These are phyloP conservation scores for Rhododendron mucronatum DNA, from an alignment of 148 eudicot genomes.

Conservation along the genomic window DNA sequence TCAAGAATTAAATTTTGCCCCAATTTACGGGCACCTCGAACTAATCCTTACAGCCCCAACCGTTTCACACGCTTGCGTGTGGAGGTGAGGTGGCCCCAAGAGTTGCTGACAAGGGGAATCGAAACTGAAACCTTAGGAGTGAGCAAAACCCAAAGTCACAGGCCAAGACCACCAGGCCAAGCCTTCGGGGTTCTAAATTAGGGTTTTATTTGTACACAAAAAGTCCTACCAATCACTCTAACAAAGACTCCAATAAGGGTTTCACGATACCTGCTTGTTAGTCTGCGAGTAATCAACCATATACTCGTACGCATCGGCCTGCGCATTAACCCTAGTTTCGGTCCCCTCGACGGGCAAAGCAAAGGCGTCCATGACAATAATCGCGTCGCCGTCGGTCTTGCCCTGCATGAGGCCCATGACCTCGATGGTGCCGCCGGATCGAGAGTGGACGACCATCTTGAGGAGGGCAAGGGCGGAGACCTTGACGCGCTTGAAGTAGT, in stretches of 20 bases:
- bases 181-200: background rate
- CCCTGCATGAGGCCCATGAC: slow-evolving; percentile 98
- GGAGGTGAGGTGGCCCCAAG: too few species aligned
- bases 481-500: slow-evolving; percentile 82
- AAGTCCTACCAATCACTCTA: background rate
- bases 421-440: slow-evolving; percentile 89
- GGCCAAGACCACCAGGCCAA: background rate
- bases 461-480: slow-evolving; percentile 86
- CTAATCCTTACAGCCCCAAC: too few species aligned
- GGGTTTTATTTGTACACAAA: background rate
- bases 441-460: slow-evolving; percentile 96
- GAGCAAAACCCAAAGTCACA: background rate
- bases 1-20: background rate
- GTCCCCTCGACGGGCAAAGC: slow-evolving; percentile 96
- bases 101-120: background rate
- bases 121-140: background rate
- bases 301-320: slow-evolving; percentile 93
- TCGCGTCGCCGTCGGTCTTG: slow-evolving; percentile 83
- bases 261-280: slow-evolving; percentile 59
- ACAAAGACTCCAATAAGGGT: background rate
- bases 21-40: background rate
- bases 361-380: slow-evolving; percentile 93
- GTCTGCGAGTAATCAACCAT: slow-evolving; percentile 96
- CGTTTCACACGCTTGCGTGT: too few species aligned
- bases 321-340: slow-evolving; percentile 98